Conservation (phyloP, 805 yeast species). For the Cyberlindnera veronae region DNA sequence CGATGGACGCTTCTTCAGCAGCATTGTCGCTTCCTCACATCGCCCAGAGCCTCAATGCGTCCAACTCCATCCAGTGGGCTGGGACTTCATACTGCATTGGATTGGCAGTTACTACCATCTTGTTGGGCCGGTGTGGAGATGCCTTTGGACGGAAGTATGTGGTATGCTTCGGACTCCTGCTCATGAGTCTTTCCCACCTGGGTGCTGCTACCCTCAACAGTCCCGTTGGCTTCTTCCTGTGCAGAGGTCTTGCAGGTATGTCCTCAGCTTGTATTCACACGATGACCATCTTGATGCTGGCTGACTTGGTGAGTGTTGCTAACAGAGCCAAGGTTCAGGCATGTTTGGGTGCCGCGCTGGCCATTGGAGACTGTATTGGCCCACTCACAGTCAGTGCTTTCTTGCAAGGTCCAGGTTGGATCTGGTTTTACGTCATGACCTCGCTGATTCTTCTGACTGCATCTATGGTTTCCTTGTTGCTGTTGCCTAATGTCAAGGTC, state of each 20-base stretch:
- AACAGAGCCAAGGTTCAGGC: constrained; percentile 57
- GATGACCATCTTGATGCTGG: constrained; percentile 46
- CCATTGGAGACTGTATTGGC: constrained; percentile 51
- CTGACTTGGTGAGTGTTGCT: constrained; percentile 48
- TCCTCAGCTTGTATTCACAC: constrained; percentile 54
- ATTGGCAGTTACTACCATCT: constrained; percentile 48
- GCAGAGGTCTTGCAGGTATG: constrained; percentile 52
- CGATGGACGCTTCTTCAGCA: constrained; percentile 12
- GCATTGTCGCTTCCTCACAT: constrained; percentile 40
- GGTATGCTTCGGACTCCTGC: constrained; percentile 36
- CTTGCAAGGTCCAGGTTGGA: constrained; percentile 42
- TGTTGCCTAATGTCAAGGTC: constrained; percentile 2
- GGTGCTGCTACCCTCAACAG: constrained; percentile 46
- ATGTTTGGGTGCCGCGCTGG: constrained; percentile 46
- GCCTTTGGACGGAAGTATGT: constrained; percentile 51
- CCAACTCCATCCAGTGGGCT: constrained; percentile 54
- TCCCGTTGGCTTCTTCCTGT: constrained; percentile 44
- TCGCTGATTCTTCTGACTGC: constrained; percentile 33
- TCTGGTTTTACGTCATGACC: constrained; percentile 47
- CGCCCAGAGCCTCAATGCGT: constrained; percentile 42
- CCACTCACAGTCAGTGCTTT: constrained; percentile 55
- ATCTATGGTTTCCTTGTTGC: background rate
- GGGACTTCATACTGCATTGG: constrained; percentile 53
- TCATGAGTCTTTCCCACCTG: constrained; percentile 42
- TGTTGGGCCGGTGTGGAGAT: constrained; percentile 53